Evolutionary conservation across 768 basidiomycete genomes (phyloP), one percentile per base, ranked within the genome.

Genomic region (Infundibulicybe gibba): DNA sequence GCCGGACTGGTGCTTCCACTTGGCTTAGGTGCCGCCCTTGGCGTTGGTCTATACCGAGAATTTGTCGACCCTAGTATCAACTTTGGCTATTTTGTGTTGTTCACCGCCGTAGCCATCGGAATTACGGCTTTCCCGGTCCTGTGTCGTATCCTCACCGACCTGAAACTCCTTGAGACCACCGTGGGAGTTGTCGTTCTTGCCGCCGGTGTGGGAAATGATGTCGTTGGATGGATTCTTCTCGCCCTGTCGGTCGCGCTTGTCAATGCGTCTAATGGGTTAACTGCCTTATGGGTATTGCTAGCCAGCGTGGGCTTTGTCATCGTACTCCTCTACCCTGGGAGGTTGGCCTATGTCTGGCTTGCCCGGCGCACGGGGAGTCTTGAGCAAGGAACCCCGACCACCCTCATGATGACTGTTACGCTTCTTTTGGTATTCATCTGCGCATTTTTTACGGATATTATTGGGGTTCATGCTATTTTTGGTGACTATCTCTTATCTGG

Each of bases 371-470:
- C 83, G 0, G 90, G 90, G 0, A 81, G 83, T 57, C 64, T 91
- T 50, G 87, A 90, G 52, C 75, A 75, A 38, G 85, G 86, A 1
- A 68, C 79, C 2, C 92, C 92, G 0, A 85, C 85, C 0, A 66
- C 84, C 3, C 61, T 77, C 41, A 83, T 90, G 77, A 91, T 94
- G 86, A 84, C 85, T 1, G 49, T 90, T 9, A 88, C 82, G 0
- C 60, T 97, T n/a, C 53, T 91, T 25, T 59, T 92, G 32, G 80
- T 91, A 0, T 79, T 93, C 54, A 62, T 72, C 12, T 85, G 83
- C 2, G 87, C 87, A 0, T 93, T 90, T 67, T 86, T 87, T 67
- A 93, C 90, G 6, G 90, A 91, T 62, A 80, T 90, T 54, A 92
- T 94, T 49, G 91, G 87, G 30, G 78, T 87, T 31, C 81, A 84